Percentiles rank a stretch among this genome's conserved stretches.
Conservation (phyloP, 208 protist species). For the Baffinella frigidus region DNA sequence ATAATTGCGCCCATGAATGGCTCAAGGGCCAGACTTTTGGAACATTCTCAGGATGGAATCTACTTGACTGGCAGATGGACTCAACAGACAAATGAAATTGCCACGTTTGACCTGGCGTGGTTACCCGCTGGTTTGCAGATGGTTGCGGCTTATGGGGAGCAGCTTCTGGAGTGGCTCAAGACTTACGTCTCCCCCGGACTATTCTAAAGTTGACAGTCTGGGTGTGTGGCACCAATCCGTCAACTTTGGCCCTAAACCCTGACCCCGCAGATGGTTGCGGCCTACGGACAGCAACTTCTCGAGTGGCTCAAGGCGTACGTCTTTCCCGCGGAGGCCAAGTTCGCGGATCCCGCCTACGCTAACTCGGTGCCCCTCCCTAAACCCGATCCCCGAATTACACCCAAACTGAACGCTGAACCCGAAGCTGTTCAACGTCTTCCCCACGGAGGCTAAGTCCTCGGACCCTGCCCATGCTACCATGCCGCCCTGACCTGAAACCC, state of each 20-base stretch:
- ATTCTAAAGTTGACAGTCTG: too few relatives aligned
- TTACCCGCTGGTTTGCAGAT: background rate
- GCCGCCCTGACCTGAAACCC: background rate
- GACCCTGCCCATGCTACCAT: background rate
- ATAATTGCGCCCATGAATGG: too few relatives aligned
- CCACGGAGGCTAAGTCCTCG: background rate
- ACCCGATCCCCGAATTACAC: too few relatives aligned
- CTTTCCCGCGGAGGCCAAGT: slow-evolving; percentile 47
- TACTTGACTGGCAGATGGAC: too few relatives aligned
- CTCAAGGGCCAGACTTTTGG: too few relatives aligned
- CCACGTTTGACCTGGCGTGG: too few relatives aligned
- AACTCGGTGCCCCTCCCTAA: background rate
- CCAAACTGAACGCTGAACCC: too few relatives aligned
- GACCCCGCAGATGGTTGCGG: slow-evolving; percentile 6
- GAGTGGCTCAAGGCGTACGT: slow-evolving; percentile 45
- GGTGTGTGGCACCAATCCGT: background rate
- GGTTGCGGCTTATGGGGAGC: slow-evolving; percentile 3
- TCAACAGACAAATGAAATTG: too few relatives aligned
- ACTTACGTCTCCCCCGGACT: too few relatives aligned
- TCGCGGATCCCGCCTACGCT: background rate
- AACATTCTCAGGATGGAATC: too few relatives aligned
- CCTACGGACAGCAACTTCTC: slow-evolving; percentile 43
- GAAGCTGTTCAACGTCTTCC: too few relatives aligned
- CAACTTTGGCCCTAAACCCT: background rate
- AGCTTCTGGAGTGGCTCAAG: slow-evolving; percentile 28